Conservation (phyloP, 169 alveolate species). For the Cyclospora cayetanensis region DNA sequence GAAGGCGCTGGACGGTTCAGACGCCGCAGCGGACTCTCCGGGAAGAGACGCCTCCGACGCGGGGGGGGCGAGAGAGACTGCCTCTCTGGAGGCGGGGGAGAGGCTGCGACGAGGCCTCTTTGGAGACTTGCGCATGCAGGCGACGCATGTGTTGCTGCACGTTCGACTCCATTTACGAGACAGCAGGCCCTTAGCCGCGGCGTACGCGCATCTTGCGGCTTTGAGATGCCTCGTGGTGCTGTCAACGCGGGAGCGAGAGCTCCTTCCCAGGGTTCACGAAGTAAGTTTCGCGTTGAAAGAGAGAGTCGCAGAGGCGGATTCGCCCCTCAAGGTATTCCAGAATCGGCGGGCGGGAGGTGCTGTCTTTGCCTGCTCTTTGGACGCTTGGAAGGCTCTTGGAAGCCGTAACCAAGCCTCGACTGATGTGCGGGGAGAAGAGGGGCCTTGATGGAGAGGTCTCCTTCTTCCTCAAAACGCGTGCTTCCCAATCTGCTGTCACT, state of each 20-base stretch:
- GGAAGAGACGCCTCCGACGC: background rate
- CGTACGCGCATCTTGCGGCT: constrained; percentile 19
- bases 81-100: background rate
- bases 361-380: no score
- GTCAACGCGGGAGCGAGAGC: constrained; percentile 26
- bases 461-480: no score
- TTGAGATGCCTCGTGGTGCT: constrained; percentile 53
- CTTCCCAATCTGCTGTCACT: background rate
- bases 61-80: background rate
- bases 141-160: constrained; percentile 15
- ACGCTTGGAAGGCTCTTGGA: no score
- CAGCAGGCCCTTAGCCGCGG: constrained; percentile 25
- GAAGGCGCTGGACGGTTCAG: background rate
- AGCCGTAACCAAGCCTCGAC: no score
- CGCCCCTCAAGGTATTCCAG: no score
- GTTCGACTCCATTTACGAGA: background rate
- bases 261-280: constrained; percentile 55
- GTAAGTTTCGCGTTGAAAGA: no score
- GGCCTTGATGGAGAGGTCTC: no score
- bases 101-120: background rate
- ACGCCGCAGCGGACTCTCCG: background rate
- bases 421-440: no score
- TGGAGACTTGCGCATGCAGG: constrained; percentile 35
- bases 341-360: no score
- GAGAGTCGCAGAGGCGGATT: no score